Percentiles rank a stretch among this genome's conserved stretches.
Evolutionary conservation across 1,139 yeast genomes (phyloP).

Genomic region (Saccharomyces uvarum): DNA sequence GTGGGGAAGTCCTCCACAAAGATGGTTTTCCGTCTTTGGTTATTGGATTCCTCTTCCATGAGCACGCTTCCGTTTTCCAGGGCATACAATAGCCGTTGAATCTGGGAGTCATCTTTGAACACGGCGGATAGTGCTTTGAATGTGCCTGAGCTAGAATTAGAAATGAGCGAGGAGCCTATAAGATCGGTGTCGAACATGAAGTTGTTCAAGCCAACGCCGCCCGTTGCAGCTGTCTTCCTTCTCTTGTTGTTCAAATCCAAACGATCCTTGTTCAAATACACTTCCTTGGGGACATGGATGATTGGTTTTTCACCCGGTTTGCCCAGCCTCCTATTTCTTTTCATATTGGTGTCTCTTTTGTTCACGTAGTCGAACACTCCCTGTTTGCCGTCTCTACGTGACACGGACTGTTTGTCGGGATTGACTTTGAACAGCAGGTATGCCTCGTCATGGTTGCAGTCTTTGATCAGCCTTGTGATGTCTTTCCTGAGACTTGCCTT

Average conservation of each 20-base stretch:
- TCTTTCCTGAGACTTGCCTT: conserved; percentile 1
- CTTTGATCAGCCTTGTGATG: conserved; percentile 27
- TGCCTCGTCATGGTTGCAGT: conserved; percentile 28
- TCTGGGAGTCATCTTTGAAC: conserved; percentile 19
- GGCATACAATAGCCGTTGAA: conserved; percentile 22
- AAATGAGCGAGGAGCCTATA: background rate
- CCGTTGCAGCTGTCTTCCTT: conserved; percentile 7
- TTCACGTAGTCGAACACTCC: conserved; percentile 28
- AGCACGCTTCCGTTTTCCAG: conserved; percentile 30
- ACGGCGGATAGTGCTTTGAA: conserved; percentile 20
- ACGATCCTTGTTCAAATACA: conserved; percentile 27
- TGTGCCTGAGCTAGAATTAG: conserved; percentile 12
- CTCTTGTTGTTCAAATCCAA: conserved; percentile 18
- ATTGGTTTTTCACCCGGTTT: conserved; percentile 25
- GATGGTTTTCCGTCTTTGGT: conserved; percentile 25
- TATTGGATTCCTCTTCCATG: conserved; percentile 14
- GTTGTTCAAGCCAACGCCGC: background rate
- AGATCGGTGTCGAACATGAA: background rate
- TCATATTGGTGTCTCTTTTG: conserved; percentile 20
- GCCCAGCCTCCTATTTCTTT: conserved; percentile 25
- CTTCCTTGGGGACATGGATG: conserved; percentile 27
- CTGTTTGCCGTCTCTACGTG: conserved; percentile 29
- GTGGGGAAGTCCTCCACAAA: conserved; percentile 30
- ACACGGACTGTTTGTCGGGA: conserved; percentile 15
- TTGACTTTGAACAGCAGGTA: conserved; percentile 25